These are phyloP conservation scores for Aspergillus baeticus DNA, from an alignment of 495 filamentous ascomycete species.

Conservation along the genomic window DNA sequence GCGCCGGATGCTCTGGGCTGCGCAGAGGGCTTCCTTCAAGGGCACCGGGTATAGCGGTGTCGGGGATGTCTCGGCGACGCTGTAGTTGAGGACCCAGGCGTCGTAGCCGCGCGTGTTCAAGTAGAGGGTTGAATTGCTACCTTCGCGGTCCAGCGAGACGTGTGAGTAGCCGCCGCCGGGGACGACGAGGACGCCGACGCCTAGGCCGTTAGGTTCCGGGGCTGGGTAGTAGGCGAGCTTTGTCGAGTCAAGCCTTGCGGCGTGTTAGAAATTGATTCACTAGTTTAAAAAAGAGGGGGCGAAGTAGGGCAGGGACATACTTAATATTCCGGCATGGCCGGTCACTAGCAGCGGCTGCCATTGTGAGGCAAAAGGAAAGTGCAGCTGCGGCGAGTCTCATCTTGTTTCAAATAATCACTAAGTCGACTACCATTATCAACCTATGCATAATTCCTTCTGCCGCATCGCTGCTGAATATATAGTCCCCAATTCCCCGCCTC, in stretches of 20 bases:
- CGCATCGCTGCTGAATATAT: no score
- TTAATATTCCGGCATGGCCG: background rate
- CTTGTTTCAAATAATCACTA: no score
- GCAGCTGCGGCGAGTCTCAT: background rate
- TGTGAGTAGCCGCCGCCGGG: constrained; percentile 6
- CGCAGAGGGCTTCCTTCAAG: background rate
- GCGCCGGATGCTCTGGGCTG: background rate
- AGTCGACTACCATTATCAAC: no score
- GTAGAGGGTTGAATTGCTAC: background rate
- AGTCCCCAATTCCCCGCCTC: no score
- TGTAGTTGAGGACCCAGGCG: constrained; percentile 4
- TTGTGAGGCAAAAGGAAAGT: background rate
- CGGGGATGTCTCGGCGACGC: background rate
- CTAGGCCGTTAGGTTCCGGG: background rate
- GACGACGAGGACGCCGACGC: background rate
- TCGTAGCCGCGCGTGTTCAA: constrained; percentile 3
- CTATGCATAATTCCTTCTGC: no score
- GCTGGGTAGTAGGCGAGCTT: constrained; percentile 4
- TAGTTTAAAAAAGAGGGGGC: background rate
- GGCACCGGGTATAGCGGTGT: constrained; percentile 2
- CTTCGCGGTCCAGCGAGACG: constrained; percentile 1
- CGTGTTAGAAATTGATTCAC: background rate
- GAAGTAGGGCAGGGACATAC: constrained; percentile 1
- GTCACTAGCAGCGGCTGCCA: background rate
- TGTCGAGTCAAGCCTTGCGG: background rate